Evolutionary conservation across 2,329 filamentous ascomycete species (phyloP).

Genomic region (Fusarium equiseti): DNA sequence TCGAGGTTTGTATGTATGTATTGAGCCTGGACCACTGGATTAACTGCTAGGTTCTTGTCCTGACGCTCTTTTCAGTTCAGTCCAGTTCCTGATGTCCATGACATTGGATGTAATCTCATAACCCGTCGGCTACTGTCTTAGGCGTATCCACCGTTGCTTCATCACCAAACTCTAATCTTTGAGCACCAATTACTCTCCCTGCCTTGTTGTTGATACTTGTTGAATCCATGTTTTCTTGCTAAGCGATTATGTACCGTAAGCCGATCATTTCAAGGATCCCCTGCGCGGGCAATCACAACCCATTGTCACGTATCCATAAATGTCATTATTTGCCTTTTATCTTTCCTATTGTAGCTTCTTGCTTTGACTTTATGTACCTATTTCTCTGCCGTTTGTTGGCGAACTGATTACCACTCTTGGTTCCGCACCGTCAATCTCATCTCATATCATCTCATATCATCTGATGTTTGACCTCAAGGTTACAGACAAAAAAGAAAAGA

Average conservation of each 20-base stretch:
- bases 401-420: conserved; percentile 17
- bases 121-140: conserved; percentile 21
- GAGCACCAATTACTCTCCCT: conserved; percentile 29
- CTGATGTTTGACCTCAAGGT: background rate
- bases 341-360: background rate
- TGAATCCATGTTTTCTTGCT: conserved; percentile 25
- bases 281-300: conserved; percentile 10
- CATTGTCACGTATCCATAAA: conserved; percentile 3
- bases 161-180: conserved; percentile 45
- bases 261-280: conserved; percentile 24
- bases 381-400: background rate
- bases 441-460: background rate
- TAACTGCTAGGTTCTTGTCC: conserved; percentile 15
- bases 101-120: conserved; percentile 43
- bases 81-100: conserved; percentile 6
- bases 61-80: conserved; percentile 16
- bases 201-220: conserved; percentile 10
- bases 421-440: background rate
- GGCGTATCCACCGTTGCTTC: conserved; percentile 45
- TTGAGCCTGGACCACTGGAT: background rate
- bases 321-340: conserved; percentile 1
- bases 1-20: background rate
- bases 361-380: background rate
- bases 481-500: background rate
- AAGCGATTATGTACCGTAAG: conserved; percentile 28